Base-by-base conservation (phyloP, 768 basidiomycete genomes). In the Mycena leptocephala region DNA sequence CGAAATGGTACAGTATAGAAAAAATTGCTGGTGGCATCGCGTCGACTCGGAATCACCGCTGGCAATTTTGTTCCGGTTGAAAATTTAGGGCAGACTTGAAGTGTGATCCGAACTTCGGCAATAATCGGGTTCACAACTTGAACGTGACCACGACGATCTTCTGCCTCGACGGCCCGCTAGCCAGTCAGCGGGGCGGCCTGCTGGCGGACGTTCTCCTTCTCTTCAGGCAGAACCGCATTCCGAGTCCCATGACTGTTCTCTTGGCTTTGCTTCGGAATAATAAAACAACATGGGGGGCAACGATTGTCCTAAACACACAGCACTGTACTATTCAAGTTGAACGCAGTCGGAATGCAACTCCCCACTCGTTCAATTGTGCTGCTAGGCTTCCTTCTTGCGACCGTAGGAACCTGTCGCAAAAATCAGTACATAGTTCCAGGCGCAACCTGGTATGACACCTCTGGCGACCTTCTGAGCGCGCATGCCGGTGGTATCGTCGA, bases 391-490 rank as follows among this genome's bases (percentile, higher is more conserved):
- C 14, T 55, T 22, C 51, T 67, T 13, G 48, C 48, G 6, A 53
- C 65, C 13, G n/a, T 5, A 6, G 65, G 65, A 51, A 53, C 10
- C 22, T 67, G 65, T 35, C 71, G 71, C 26, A 82, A 75, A 58
- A 82, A 82, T 62, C 78, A 70, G 43, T 82, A 81, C 48, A 81
- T 84, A 32, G 82, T 82, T 16, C 80, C 83, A 2, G 82, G 81
- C 24, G 82, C 80, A 3, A 82, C 80, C 2, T 84, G 82, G 83
- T 82, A 82, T 32, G 81, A 83, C 62, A 81, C 81, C 5, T 75
- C 78, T 48, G 83, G 82, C 14, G 78, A 79, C 41, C 64, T 82
- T 16, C 56, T 84, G 26, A 81, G 79, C 53, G 80, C 81, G 1
- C 81, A 83, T 48, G 82, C 82, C 22, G 79, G 79, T 24, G 81